Conservation (phyloP, 139 green algal genomes). For the Dunaliella sp. region DNA sequence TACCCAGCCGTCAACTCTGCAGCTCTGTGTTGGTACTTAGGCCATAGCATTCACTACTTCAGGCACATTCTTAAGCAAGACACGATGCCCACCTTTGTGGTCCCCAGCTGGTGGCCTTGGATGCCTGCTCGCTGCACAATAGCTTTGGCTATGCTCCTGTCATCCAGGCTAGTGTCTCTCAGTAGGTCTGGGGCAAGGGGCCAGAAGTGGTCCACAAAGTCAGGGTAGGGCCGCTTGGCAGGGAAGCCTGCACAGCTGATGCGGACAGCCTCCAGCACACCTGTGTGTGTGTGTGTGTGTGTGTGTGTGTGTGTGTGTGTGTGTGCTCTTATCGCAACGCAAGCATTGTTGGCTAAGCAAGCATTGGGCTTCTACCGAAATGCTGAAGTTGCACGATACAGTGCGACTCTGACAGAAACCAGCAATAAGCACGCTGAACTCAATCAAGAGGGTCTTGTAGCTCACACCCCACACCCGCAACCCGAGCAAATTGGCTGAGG, state of each 20-base stretch:
- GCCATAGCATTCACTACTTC: no score
- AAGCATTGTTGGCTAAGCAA: neutral
- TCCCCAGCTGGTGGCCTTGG: constrained; percentile 77
- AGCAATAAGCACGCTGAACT: no score
- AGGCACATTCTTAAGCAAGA: no score
- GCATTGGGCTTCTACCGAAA: neutral
- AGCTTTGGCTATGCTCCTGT: constrained; percentile 43
- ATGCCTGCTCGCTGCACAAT: constrained; percentile 21
- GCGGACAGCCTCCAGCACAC: constrained; percentile 96
- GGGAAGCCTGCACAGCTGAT: constrained; percentile 96
- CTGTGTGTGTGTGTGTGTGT: no score
- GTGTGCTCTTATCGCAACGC: neutral
- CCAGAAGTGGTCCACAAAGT: constrained; percentile 97
- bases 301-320: constrained; percentile 11
- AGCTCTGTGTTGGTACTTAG: no score
- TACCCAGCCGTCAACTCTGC: no score
- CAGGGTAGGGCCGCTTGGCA: constrained; percentile 78
- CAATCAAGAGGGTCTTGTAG: no score
- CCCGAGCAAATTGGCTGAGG: no score
- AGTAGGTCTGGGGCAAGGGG: constrained; percentile 68
- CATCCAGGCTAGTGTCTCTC: constrained; percentile 46
- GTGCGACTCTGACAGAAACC: no score
- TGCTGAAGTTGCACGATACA: no score
- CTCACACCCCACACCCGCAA: no score
- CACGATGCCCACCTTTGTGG: constrained; percentile 73